Evolutionary conservation across 768 basidiomycete species (phyloP).

Genomic region (Obba rivulosa): DNA sequence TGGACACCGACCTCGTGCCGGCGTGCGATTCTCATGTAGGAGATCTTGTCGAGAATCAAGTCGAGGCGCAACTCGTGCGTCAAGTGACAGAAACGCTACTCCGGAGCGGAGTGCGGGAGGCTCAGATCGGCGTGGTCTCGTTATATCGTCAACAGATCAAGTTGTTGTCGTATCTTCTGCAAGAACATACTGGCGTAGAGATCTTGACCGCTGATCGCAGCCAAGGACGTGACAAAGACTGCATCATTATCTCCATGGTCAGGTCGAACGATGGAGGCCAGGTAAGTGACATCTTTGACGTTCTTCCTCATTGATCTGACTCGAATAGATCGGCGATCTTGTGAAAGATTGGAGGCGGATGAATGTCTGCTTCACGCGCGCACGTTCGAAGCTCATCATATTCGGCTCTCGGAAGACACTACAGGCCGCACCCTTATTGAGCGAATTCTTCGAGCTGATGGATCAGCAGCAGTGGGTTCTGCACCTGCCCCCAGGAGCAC

Average conservation of each 20-base stretch:
- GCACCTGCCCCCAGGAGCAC: constrained; percentile 47
- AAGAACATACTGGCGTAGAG: constrained; percentile 57
- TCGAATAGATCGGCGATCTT: constrained; percentile 76
- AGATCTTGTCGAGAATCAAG: constrained; percentile 84
- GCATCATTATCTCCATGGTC: constrained; percentile 89
- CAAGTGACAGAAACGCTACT: constrained; percentile 68
- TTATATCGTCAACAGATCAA: constrained; percentile 96
- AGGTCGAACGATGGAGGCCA: constrained; percentile 74
- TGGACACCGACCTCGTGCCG: constrained; percentile 85
- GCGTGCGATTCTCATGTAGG: constrained; percentile 79
- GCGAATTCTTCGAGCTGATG: constrained; percentile 77
- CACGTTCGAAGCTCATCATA: constrained; percentile 84
- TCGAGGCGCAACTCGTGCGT: constrained; percentile 65
- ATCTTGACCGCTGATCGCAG: constrained; percentile 89
- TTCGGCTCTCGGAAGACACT: constrained; percentile 85
- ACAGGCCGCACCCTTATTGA: constrained; percentile 50
- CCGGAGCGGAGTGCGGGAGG: constrained; percentile 54
- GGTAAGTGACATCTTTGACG: constrained; percentile 39
- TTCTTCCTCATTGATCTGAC: not conserved
- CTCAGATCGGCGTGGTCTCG: constrained; percentile 84
- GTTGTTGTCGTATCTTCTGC: constrained; percentile 64
- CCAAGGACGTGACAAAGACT: constrained; percentile 95
- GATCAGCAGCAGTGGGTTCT: constrained; percentile 68
- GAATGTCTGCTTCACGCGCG: constrained; percentile 96
- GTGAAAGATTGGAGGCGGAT: constrained; percentile 94